phyloP scores from a whole-genome alignment of 768 basidiomycete species.

The Boletellus sp. region DNA sequence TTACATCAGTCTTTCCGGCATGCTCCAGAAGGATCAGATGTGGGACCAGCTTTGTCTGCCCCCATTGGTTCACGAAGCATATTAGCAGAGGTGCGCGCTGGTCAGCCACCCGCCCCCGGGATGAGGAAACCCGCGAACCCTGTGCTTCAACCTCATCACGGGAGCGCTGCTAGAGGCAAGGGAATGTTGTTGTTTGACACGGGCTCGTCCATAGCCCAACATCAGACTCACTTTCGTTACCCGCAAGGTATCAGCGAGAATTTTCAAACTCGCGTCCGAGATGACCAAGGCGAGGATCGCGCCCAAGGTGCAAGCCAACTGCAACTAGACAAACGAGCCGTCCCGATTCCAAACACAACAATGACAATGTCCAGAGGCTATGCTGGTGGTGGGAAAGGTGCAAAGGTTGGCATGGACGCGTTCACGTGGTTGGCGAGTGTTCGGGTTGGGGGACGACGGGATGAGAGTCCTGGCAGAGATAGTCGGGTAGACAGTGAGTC shows the following conservation, averaged over 20 bases:
- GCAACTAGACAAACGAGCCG: slow-evolving; percentile 14
- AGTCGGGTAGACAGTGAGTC: slow-evolving; percentile 45
- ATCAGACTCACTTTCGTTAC: slow-evolving; percentile 35
- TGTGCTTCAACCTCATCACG: slow-evolving; percentile 32
- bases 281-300: slow-evolving; percentile 12
- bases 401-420: slow-evolving; percentile 65
- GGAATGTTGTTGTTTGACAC: slow-evolving; percentile 26
- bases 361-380: slow-evolving; percentile 48
- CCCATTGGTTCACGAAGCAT: slow-evolving; percentile 66
- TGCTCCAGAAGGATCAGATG: slow-evolving; percentile 41
- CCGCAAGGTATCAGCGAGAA: slow-evolving; percentile 10
- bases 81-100: slow-evolving; percentile 66
- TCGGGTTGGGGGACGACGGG: slow-evolving; percentile 54
- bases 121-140: slow-evolving; percentile 23
- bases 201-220: slow-evolving; percentile 31
- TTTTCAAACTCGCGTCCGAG: slow-evolving; percentile 12
- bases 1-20: slow-evolving; percentile 50
- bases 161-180: slow-evolving; percentile 33
- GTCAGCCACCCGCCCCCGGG: slow-evolving; percentile 31
- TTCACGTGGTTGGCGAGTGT: slow-evolving; percentile 73
- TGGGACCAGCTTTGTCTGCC: slow-evolving; percentile 53
- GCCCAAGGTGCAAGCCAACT: background rate
- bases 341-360: slow-evolving; percentile 26
- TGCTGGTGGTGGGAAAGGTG: slow-evolving; percentile 44
- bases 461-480: slow-evolving; percentile 54